Evolutionary conservation across 192 early-diverging fungal genomes (phyloP), one percentile per base, ranked within the genome.

Genomic region (Diversispora epigaea): DNA sequence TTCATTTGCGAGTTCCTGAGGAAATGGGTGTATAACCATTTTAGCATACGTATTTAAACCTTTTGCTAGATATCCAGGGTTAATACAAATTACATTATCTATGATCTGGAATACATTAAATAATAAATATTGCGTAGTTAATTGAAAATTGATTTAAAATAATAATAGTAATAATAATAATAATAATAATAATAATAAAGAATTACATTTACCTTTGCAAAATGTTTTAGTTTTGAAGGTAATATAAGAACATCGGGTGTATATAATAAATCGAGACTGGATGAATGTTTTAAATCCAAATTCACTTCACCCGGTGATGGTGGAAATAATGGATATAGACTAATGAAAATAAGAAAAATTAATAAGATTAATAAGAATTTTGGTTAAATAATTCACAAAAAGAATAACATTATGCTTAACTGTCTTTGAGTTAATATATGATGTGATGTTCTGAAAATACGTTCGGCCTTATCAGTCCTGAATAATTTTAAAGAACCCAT

Each of bases 291-390:
- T 10, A 56, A 69, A 72, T 80, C 82, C 6, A 86, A 50, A 45
- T 77, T 69, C 15, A 72, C 63, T 39, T 77, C 82, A 74, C 67
- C 77, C 52, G 46, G 70, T 6, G 77, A 83, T 65, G 46, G 88
- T 19, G 94, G 93, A 46, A 89, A 91, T 11, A 96, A 83, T n/a
- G 97, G 95, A 70, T 96, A 96, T 50, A 97, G 88, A 67, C 86
- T 89, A 81, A 72, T 55, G 4, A n/a, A 6, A 14, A 32, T 14
- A 43, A 47, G 3, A 56, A 50, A n/a, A 1, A 43, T 19, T 1
- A 25, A n/a, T 49, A n/a, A n/a, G n/a, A n/a, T n/a, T n/a, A n/a
- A n/a, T n/a, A n/a, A n/a, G 10, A 61, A 43, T 46, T 32, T 3
- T 21, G 49, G 3, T 71, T 21, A 39, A 56, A 3, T 11, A 15